A percentile compares a stretch with the other conserved stretches of the same genome.
phyloP scores from a whole-genome alignment of 345 rosid species.

The Eucalyptus pauciflora region DNA sequence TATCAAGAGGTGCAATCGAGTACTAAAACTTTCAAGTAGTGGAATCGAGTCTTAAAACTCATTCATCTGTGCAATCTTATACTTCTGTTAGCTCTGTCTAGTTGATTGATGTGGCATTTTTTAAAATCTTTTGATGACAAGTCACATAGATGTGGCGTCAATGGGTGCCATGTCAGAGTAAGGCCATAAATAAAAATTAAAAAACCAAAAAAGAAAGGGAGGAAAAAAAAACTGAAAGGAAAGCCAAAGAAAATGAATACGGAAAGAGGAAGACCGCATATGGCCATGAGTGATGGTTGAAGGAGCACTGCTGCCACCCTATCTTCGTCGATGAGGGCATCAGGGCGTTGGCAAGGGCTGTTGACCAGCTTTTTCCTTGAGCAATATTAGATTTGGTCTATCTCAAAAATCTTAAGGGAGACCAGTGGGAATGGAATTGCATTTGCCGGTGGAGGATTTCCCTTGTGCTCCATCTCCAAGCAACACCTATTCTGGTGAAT shows the following conservation, averaged over 20 bases:
- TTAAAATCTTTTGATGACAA: neutral
- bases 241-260: neutral
- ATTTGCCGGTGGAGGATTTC: neutral
- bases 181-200: neutral
- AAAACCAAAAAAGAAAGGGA: neutral
- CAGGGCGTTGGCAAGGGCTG: neutral
- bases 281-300: neutral
- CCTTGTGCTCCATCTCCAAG: neutral
- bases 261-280: neutral
- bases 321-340: neutral
- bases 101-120: neutral
- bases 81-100: neutral
- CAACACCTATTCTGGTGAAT: neutral
- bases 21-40: neutral
- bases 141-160: neutral
- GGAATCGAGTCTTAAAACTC: neutral
- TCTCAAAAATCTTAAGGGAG: neutral
- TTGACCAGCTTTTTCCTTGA: neutral
- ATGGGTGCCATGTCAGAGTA: neutral
- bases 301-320: neutral
- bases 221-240: neutral
- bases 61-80: neutral
- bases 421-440: neutral
- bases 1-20: neutral
- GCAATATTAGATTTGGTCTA: neutral